Conservation (phyloP, 306 rosid genomes). For the Dicorynia guianensis region DNA sequence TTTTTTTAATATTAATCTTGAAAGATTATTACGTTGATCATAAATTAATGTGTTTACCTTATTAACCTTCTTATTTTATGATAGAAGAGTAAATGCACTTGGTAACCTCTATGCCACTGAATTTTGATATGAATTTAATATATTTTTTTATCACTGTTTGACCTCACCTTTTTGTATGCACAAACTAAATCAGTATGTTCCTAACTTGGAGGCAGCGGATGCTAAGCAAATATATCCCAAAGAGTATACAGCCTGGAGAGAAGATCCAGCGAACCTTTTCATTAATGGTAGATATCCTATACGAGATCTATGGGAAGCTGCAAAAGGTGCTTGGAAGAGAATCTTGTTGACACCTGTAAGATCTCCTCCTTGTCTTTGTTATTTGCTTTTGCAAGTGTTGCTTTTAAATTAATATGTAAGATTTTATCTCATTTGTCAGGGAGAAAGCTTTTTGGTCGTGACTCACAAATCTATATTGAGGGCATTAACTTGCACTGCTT, state of each 20-base stretch:
- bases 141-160: conserved; percentile 18
- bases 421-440: conserved; percentile 51
- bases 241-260: conserved; percentile 75
- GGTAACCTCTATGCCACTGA: conserved; percentile 28
- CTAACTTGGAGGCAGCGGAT: conserved; percentile 70
- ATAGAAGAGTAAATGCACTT: not conserved
- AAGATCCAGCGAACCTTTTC: conserved; percentile 73
- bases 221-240: conserved; percentile 54
- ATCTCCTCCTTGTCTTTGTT: conserved; percentile 20
- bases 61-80: not conserved
- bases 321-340: conserved; percentile 79
- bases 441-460: conserved; percentile 72
- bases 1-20: not conserved
- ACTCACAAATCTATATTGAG: conserved; percentile 86
- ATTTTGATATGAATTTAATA: not conserved
- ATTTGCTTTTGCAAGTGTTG: conserved; percentile 27
- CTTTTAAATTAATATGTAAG: conserved; percentile 18
- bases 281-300: conserved; percentile 70
- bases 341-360: conserved; percentile 76
- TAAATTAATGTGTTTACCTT: not conserved
- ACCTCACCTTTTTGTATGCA: conserved; percentile 32
- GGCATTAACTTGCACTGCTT: conserved; percentile 75
- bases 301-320: conserved; percentile 66
- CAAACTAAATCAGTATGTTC: conserved; percentile 61
- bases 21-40: not conserved